These are phyloP conservation scores for Xylariaceae sp. DNA, from an alignment of 2,329 filamentous ascomycete genomes.

Conservation along the genomic window DNA sequence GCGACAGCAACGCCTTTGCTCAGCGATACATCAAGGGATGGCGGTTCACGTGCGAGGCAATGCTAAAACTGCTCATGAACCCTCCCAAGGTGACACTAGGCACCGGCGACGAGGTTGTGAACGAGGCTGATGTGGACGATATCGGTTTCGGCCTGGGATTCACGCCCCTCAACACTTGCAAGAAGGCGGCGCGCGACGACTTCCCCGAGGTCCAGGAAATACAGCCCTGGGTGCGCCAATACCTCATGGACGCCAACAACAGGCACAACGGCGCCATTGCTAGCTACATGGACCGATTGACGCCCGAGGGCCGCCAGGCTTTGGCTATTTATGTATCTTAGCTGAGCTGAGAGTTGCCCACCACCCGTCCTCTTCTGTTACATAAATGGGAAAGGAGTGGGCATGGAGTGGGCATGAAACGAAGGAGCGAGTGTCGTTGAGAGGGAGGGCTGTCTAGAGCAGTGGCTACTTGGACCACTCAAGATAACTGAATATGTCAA, in stretches of 20 bases:
- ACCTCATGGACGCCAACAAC: constrained; percentile 71
- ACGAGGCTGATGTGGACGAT: constrained; percentile 89
- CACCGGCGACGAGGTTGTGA: constrained; percentile 67
- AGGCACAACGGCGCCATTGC: constrained; percentile 67
- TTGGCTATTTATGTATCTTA: constrained; percentile 45
- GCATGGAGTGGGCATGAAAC: no score
- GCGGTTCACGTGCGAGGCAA: constrained; percentile 81
- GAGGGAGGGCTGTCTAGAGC: no score
- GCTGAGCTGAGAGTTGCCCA: no score
- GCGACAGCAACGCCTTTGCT: constrained; percentile 79
- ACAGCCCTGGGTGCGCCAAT: constrained; percentile 76
- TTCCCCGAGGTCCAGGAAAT: constrained; percentile 81
- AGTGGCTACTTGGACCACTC: no score
- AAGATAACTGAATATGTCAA: background rate
- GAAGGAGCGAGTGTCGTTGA: no score
- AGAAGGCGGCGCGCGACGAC: constrained; percentile 66
- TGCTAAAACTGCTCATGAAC: constrained; percentile 84
- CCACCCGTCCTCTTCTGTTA: no score
- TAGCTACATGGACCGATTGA: constrained; percentile 67
- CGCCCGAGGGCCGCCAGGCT: constrained; percentile 51
- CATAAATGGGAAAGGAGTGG: no score
- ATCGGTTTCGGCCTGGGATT: constrained; percentile 92
- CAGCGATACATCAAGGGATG: constrained; percentile 82
- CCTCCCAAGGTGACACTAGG: constrained; percentile 64
- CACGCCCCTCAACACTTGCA: constrained; percentile 88